phyloP scores from a whole-genome alignment of 345 rosid genomes.

The Eucalyptus camaldulensis region DNA sequence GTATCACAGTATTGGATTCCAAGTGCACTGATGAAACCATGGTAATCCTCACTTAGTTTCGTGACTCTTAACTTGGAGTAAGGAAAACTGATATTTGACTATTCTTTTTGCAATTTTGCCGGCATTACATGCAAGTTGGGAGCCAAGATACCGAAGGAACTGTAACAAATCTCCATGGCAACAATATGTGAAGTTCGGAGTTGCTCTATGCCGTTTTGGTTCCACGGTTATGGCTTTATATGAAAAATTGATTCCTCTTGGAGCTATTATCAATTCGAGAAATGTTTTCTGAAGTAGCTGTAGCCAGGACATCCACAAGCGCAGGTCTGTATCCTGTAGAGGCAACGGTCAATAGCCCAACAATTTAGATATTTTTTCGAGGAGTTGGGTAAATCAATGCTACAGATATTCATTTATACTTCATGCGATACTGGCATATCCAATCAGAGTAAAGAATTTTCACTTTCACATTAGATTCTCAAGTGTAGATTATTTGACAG shows the following conservation, averaged over 20 bases:
- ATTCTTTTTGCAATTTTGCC: neutral
- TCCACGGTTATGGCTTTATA: slow-evolving; percentile 4
- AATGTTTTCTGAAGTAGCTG: neutral
- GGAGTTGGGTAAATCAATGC: neutral
- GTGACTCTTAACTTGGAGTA: neutral
- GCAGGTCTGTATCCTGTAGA: neutral
- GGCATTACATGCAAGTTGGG: slow-evolving; percentile 79
- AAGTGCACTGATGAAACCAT: slow-evolving; percentile 61
- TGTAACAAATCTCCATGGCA: slow-evolving; percentile 52
- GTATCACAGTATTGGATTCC: slow-evolving; percentile 54
- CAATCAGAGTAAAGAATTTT: neutral
- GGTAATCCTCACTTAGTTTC: neutral
- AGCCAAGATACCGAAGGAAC: slow-evolving; percentile 47
- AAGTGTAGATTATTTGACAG: neutral
- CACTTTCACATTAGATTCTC: neutral
- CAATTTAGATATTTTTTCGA: neutral
- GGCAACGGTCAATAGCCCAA: neutral
- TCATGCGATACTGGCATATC: neutral
- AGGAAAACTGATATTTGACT: neutral
- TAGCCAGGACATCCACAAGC: neutral
- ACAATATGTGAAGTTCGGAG: slow-evolving; percentile 62
- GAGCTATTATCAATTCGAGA: neutral
- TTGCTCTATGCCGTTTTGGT: slow-evolving; percentile 65
- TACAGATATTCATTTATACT: neutral
- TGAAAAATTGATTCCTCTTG: slow-evolving; percentile 5